Evolutionary conservation across 768 basidiomycete species (phyloP).

Genomic region (Trametes maxima): DNA sequence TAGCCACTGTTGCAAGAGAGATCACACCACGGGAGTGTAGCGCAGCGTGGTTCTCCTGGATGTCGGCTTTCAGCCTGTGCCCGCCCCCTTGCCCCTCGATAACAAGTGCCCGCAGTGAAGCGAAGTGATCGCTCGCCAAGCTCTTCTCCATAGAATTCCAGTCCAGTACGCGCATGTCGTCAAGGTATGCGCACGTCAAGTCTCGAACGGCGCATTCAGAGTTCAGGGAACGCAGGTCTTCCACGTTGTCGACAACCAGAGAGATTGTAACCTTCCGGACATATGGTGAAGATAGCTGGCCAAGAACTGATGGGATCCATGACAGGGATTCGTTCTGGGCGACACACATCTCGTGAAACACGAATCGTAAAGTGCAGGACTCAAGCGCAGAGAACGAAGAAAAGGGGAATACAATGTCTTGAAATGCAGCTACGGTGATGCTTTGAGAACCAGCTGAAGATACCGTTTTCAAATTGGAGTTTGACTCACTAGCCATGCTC

Average conservation of each 20-base stretch:
- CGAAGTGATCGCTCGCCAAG: neutral
- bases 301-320: conserved; percentile 25
- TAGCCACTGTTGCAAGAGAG: neutral
- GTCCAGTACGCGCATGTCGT: conserved; percentile 26
- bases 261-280: conserved; percentile 25
- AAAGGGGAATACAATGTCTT: conserved; percentile 13
- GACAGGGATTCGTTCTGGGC: conserved; percentile 25
- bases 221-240: conserved; percentile 27
- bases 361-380: conserved; percentile 23
- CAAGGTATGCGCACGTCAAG: conserved; percentile 21
- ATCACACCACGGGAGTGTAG: conserved; percentile 12
- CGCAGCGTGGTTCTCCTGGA: neutral
- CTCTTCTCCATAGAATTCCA: conserved; percentile 21
- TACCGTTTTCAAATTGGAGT: too few species aligned
- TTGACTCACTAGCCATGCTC: conserved; percentile 3
- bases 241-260: conserved; percentile 27
- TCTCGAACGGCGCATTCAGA: conserved; percentile 30
- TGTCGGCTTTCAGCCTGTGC: conserved; percentile 3
- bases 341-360: conserved; percentile 31
- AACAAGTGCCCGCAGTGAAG: conserved; percentile 8
- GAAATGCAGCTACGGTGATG: neutral
- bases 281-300: conserved; percentile 20
- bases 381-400: conserved; percentile 20
- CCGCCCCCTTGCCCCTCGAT: conserved; percentile 23
- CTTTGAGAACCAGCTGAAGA: neutral